Evolutionary conservation across 1,284 basidiomycete species (phyloP).

Genomic region (Puccinia horiana): DNA sequence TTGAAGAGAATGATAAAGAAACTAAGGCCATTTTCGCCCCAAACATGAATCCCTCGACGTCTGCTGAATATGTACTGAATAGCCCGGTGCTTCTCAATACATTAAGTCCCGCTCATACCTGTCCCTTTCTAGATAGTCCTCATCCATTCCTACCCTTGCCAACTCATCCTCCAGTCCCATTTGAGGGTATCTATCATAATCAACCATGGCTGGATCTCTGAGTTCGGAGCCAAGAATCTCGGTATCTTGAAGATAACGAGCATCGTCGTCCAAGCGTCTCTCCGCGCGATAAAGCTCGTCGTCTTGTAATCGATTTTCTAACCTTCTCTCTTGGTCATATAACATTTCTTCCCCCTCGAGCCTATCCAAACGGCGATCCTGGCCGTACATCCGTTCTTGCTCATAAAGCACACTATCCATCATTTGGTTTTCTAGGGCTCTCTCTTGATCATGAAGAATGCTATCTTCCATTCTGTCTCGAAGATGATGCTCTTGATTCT

Average conservation of each 20-base stretch:
- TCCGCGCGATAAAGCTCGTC: neutral
- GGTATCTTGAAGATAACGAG: neutral
- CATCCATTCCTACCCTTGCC: neutral
- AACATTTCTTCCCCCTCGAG: neutral
- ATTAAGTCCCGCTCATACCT: neutral
- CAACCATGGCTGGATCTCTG: neutral
- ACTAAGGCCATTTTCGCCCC: too few species aligned
- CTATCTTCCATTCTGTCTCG: neutral
- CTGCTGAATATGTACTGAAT: too few species aligned
- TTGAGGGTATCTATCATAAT: neutral
- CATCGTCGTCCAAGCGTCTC: slow-evolving; percentile 6
- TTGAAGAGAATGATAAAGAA: too few species aligned
- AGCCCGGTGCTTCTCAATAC: neutral
- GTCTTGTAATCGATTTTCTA: neutral
- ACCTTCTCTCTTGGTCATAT: slow-evolving; percentile 9
- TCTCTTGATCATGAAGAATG: neutral
- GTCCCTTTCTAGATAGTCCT: neutral
- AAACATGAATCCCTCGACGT: too few species aligned
- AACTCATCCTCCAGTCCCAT: neutral
- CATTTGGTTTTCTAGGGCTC: slow-evolving; percentile 11
- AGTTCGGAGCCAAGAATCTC: neutral
- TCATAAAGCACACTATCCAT: slow-evolving; percentile 10
- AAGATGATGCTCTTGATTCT: slow-evolving; percentile 2
- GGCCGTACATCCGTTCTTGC: slow-evolving; percentile 9
- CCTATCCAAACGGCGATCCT: neutral